These are phyloP conservation scores for Calonectria montana DNA, from an alignment of 2,329 filamentous ascomycete species.

Conservation along the genomic window DNA sequence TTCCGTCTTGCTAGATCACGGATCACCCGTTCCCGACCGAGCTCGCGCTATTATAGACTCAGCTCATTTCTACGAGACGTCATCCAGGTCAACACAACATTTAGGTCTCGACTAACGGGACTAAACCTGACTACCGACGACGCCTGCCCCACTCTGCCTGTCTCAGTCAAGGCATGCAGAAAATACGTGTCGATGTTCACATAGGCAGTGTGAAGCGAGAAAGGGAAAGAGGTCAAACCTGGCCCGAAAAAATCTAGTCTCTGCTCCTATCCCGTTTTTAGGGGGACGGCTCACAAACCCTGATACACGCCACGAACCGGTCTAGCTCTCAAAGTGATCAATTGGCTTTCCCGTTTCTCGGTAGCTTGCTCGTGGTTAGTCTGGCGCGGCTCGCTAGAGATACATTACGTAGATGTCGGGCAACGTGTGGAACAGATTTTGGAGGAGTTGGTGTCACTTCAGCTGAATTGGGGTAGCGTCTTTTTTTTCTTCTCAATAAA, in stretches of 20 bases:
- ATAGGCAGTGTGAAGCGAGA: neutral
- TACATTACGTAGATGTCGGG: conserved; percentile 17
- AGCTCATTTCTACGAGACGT: neutral
- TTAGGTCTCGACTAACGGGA: neutral
- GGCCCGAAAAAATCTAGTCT: neutral
- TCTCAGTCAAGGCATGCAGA: conserved; percentile 14
- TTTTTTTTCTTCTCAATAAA: conserved; percentile 2
- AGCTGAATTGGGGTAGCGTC: conserved; percentile 34
- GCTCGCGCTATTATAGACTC: neutral
- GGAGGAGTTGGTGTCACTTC: conserved; percentile 33
- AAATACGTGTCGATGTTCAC: conserved; percentile 8
- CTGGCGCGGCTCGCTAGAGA: conserved; percentile 10
- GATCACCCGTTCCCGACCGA: neutral
- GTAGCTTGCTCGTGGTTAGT: conserved; percentile 7
- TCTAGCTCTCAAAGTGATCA: conserved; percentile 9
- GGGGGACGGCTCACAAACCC: conserved; percentile 1
- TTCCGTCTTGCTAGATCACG: neutral
- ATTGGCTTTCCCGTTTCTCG: conserved; percentile 23
- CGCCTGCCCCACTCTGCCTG: conserved; percentile 9
- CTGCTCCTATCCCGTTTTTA: conserved; percentile 7
- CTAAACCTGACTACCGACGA: neutral
- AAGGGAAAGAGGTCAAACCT: neutral
- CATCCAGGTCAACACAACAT: neutral
- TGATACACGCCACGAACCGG: conserved; percentile 6
- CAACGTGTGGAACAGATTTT: conserved; percentile 17